phyloP scores from a whole-genome alignment of 2,329 filamentous ascomycete species.

The Scytalidium sp. region DNA sequence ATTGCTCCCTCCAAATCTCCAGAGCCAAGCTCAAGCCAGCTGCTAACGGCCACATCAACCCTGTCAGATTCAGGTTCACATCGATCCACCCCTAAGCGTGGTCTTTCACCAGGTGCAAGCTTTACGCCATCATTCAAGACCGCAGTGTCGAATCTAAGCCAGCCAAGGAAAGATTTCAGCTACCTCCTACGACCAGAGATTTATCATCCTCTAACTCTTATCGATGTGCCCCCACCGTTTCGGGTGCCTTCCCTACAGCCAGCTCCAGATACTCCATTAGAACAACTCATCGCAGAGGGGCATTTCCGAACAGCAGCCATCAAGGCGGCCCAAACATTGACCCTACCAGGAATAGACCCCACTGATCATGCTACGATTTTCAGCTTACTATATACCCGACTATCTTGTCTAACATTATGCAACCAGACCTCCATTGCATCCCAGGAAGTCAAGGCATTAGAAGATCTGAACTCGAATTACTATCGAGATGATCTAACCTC shows the following conservation, averaged over 20 bases:
- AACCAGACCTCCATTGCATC: constrained; percentile 67
- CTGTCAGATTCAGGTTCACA: constrained; percentile 16
- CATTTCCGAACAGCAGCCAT: constrained; percentile 80
- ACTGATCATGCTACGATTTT: constrained; percentile 67
- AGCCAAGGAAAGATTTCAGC: constrained; percentile 64
- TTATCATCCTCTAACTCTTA: constrained; percentile 74
- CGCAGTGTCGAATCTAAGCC: constrained; percentile 23
- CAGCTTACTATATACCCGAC: constrained; percentile 72
- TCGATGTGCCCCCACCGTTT: constrained; percentile 62
- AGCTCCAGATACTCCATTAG: constrained; percentile 59
- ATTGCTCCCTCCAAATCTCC: constrained; percentile 4
- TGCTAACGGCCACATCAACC: constrained; percentile 14
- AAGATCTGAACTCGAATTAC: constrained; percentile 54
- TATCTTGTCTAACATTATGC: constrained; percentile 79
- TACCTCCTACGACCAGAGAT: constrained; percentile 77
- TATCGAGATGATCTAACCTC: constrained; percentile 54
- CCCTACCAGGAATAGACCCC: constrained; percentile 45
- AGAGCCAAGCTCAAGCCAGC: constrained; percentile 10
- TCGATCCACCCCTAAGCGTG: background rate
- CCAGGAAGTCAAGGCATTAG: constrained; percentile 62
- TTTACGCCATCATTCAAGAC: constrained; percentile 18
- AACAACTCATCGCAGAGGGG: constrained; percentile 64
- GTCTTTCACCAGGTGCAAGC: constrained; percentile 7
- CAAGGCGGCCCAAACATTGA: constrained; percentile 60
- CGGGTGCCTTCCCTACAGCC: constrained; percentile 66